Percentiles rank a stretch among this genome's conserved stretches.
phyloP scores from a whole-genome alignment of 495 filamentous ascomycete species.

The Xylaria flabelliformis region DNA sequence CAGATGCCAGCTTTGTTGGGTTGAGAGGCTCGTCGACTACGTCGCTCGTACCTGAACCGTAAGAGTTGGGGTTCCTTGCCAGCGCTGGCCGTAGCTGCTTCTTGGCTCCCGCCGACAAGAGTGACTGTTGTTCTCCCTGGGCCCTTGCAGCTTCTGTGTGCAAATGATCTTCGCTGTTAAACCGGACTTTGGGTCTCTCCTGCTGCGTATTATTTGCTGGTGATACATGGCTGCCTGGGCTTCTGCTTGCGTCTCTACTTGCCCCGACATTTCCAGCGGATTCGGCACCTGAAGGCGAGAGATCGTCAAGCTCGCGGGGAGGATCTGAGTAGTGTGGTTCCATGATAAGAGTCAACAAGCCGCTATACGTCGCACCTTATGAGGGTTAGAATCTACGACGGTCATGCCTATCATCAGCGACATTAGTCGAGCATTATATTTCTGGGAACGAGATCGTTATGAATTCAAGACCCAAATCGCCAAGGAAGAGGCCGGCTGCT shows the following conservation, averaged over 20 bases:
- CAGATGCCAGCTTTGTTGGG: conserved; percentile 1
- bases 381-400: not conserved
- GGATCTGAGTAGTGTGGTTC: not conserved
- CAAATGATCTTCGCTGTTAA: conserved; percentile 15
- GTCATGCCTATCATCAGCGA: not conserved
- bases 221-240: not conserved
- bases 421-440: not conserved
- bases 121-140: conserved; percentile 7
- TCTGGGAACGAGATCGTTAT: not conserved
- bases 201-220: conserved; percentile 7
- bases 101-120: not conserved
- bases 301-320: conserved; percentile 23
- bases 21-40: conserved; percentile 3
- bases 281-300: not conserved
- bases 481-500: not conserved
- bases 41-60: conserved; percentile 10
- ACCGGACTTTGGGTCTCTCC: conserved; percentile 21
- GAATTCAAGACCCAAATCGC: not conserved
- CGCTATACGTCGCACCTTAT: not conserved
- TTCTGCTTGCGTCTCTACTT: not conserved
- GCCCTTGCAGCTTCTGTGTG: not conserved
- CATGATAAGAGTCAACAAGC: not conserved
- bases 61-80: conserved; percentile 22
- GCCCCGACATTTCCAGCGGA: not conserved
- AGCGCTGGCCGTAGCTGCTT: conserved; percentile 17